These are phyloP conservation scores for Astrothelium subdiscretum DNA, from an alignment of 495 filamentous ascomycete species.

Conservation along the genomic window DNA sequence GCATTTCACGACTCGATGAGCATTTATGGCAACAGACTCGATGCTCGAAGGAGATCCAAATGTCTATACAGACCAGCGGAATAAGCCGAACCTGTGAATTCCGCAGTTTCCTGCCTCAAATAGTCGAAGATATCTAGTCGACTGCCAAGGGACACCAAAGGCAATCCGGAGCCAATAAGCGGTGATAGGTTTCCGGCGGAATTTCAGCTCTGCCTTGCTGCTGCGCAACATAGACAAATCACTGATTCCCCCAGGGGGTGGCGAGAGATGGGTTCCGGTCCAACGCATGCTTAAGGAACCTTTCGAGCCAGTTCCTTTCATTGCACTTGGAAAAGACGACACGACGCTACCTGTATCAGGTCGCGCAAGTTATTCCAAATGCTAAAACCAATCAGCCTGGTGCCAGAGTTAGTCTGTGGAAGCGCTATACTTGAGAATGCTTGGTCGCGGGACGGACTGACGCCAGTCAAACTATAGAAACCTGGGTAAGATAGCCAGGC, in stretches of 20 bases:
- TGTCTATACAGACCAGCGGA: not conserved
- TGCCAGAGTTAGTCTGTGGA: not conserved
- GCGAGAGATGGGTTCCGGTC: not conserved
- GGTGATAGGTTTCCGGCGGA: not conserved
- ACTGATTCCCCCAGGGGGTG: not conserved
- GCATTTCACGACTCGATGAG: not conserved
- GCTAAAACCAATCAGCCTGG: not conserved
- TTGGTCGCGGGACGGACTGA: not conserved
- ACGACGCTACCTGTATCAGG: not conserved
- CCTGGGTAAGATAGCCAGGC: not conserved
- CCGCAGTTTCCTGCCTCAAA: not conserved
- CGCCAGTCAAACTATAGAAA: not conserved
- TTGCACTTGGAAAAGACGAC: not conserved
- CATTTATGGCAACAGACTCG: not conserved
- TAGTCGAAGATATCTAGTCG: not conserved
- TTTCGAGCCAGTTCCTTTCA: not conserved
- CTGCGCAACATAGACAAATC: not conserved
- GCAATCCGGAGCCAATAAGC: not conserved
- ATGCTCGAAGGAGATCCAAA: not conserved
- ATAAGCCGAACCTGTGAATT: not conserved
- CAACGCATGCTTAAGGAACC: not conserved
- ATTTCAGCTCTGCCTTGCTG: not conserved
- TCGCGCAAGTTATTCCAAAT: not conserved
- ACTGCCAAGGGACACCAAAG: not conserved
- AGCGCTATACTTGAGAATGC: not conserved